Base-by-base conservation (phyloP, 176 grass and related monocot genomes). In the Tillandsia fasciculata region DNA sequence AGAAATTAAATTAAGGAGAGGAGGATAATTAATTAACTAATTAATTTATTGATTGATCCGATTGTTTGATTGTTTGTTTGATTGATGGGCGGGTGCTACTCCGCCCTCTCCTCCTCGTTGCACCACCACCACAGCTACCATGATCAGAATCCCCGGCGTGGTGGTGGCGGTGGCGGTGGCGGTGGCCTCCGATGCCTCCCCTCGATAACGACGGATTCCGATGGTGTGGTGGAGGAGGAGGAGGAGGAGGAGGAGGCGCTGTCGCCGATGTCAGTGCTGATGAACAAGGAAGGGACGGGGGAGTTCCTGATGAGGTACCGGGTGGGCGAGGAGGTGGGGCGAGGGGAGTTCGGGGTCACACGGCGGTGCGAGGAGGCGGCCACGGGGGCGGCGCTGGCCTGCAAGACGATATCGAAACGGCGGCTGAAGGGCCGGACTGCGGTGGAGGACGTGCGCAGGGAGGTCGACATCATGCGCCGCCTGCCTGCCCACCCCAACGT, bases 311-410 rank as follows among this genome's bases (percentile, higher is more conserved):
- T 0, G 33, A 4, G 56, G 54, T 91, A 72, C 88, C 67, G 78
- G 69, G 78, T 91, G 8, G 86, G 92, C 50, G 64, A 52, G 51
- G 92, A 96, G 83, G 78, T 96, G 10, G 92, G 92, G 9, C 83
- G 88, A 9, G 92, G 92, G 10, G 92, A 96, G 85, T 96, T 91
- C 68, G 83, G 92, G 13, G 85, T 91, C 26, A 96, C 92, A 53
- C 67, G 83, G 13, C 83, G 76, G 23, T 91, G 88, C 85, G 70
- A 69, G 5, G 83, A 91, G 72, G 68, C 11, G 2, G 72, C 68
- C 49, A 91, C 92, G 6, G 81, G 85, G 27, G 85, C 81, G 72
- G 54, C 71, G 12, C 77, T 86, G 69, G 92, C 92, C 33, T 96
- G 92, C 92, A 96, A 96, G 85, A 77, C 88, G 7, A 78, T 96